Base-by-base conservation (phyloP, 106 monocot genomes). In the Triglochin maritima region DNA sequence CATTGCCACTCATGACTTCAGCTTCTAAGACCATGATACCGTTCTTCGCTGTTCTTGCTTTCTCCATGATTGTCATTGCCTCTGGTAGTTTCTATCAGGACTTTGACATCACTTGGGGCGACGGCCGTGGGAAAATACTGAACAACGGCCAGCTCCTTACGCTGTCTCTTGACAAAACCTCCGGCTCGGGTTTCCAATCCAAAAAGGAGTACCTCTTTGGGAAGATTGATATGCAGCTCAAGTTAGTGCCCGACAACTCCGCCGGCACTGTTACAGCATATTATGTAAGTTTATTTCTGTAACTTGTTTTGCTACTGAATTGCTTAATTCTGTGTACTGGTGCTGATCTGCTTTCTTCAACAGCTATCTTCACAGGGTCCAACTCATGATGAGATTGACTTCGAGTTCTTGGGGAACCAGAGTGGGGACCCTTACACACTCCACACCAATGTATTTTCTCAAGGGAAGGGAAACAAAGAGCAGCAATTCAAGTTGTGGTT, bases 401-500 rank as follows among this genome's bases (percentile, higher is more conserved):
- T 74, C 49, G 74, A 74, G 66, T 74, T 74, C 66, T 49, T 74
- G 59, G 74, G 74, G 8, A 74, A 74, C 66, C 47, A 49, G 41
- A 74, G 67, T 45, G 74, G 74, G 62, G 68, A 75, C 10, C 75
- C 75, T 17, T 75, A 75, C 61, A 75, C 68, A n/a, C 59, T 75
- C 17, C 75, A 75, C 68, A 75, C 75, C 68, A 75, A 75, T 59
- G 75, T 75, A 7, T 75, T 75, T 60, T 60, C 75, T 1, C 75
- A 75, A 49, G 75, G 75, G 46, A 75, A 68, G 53, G 75, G 75
- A 2, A 68, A 75, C 75, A 59, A 61, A 47, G 75, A 75, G 68
- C 59, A 75, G 52, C 75, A 75, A 57, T 75, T 75, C 68, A 60
- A 75, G 43, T 68, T 75, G 29, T 75, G 75, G 75, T 75, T 75